These are phyloP conservation scores for Liquidambar formosana DNA, from an alignment of 164 flowering plant species.

Conservation along the genomic window DNA sequence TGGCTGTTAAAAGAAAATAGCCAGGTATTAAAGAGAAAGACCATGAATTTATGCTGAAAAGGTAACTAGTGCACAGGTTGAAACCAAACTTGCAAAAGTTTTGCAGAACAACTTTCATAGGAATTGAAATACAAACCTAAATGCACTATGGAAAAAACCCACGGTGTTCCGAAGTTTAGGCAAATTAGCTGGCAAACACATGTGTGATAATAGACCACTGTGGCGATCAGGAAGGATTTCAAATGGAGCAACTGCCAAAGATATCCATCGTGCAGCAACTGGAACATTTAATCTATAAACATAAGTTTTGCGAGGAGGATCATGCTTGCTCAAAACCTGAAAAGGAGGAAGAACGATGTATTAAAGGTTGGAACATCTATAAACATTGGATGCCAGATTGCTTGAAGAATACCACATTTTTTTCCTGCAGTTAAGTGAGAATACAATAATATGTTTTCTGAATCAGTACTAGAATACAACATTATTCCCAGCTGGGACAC, in stretches of 20 bases:
- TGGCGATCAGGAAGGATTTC: constrained; percentile 75
- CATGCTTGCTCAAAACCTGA: constrained; percentile 88
- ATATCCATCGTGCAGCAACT: constrained; percentile 79
- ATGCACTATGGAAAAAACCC: constrained; percentile 79
- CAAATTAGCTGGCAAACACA: constrained; percentile 64
- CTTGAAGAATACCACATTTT: background rate
- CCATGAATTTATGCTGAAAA: background rate
- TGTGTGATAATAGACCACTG: constrained; percentile 58
- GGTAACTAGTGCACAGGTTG: background rate
- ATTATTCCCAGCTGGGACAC: background rate
- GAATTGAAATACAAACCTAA: constrained; percentile 52
- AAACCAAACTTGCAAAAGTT: background rate
- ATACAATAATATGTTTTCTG: background rate
- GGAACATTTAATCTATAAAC: constrained; percentile 78
- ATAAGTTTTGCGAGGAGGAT: constrained; percentile 83
- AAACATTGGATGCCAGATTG: background rate
- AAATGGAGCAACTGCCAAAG: constrained; percentile 87
- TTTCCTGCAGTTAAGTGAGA: background rate
- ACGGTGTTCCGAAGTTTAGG: constrained; percentile 71
- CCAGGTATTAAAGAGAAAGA: background rate
- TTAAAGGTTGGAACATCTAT: background rate
- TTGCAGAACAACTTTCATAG: background rate
- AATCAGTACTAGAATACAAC: background rate
- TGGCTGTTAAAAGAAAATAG: constrained; percentile 47
- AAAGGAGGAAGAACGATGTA: background rate